phyloP scores from a whole-genome alignment of 345 rosid genomes.

The Erysimum cheiranthoides region DNA sequence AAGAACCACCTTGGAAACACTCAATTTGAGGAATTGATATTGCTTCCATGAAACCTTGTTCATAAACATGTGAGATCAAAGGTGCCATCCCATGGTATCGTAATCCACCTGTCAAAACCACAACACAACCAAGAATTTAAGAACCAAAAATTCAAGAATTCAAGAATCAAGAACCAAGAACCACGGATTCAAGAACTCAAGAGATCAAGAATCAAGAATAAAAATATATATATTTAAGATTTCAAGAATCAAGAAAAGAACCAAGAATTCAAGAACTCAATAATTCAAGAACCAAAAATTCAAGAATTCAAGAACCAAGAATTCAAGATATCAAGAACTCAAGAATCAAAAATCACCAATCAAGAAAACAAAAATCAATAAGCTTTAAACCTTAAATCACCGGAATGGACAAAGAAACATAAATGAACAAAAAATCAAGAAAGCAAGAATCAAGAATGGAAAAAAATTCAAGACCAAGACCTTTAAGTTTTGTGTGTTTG shows the following conservation, averaged over 20 bases:
- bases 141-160: not conserved
- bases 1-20: slow-evolving; percentile 73
- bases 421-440: not conserved
- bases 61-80: slow-evolving; percentile 79
- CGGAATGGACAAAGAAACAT: too few relatives aligned
- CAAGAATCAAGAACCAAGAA: slow-evolving; percentile 24
- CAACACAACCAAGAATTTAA: not conserved
- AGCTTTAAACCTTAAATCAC: too few relatives aligned
- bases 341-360: too few relatives aligned
- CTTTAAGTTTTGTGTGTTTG: not conserved
- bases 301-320: too few relatives aligned
- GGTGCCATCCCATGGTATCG: slow-evolving; percentile 99
- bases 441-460: slow-evolving; percentile 26
- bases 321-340: too few relatives aligned
- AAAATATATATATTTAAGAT: not conserved
- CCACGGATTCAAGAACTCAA: not conserved
- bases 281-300: not conserved
- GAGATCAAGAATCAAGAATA: slow-evolving; percentile 23
- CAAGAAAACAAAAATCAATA: too few relatives aligned
- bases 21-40: slow-evolving; percentile 82
- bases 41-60: slow-evolving; percentile 87
- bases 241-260: not conserved
- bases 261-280: slow-evolving; percentile 6
- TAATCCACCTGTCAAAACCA: slow-evolving; percentile 65
- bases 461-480: not conserved